Base-by-base conservation (phyloP, 2,329 filamentous ascomycete genomes). In the Neofusicoccum sp. region DNA sequence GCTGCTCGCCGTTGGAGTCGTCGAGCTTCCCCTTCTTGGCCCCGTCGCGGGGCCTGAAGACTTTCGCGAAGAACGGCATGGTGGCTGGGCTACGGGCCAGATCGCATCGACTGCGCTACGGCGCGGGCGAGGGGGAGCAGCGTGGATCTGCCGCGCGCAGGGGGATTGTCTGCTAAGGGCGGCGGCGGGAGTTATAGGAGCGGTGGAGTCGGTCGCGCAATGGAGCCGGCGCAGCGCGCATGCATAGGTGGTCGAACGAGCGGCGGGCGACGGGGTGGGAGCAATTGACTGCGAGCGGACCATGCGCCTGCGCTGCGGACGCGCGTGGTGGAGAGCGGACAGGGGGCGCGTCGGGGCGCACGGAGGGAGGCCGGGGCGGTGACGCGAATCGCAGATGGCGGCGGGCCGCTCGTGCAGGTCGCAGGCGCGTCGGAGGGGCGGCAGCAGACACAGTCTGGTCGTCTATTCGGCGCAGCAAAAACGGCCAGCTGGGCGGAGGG, bases 21-120 rank as follows among this genome's bases (percentile, higher is more conserved):
- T 61, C 40, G 33, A 65, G 60, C 45, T 69, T 64, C 30, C 63
- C 62, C 78, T 92, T 93, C 77, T 89, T 90, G 62, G 79, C 77
- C 74, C 85, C 87, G 78, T 95, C 90, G 78, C 88, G 92, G 79
- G 84, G 84, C 82, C 91, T 91, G 76, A 93, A 84, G 62, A 83
- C 80, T 63, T 79, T 81, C 62, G 82, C 83, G 70, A 86, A 84
- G 70, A 86, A 84, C 60, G 83, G 78, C 82, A 85, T 85, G 49
- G 53, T 59, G 63, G 38, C 44, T 38, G 24, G 41, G 34, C 57
- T 28, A 58, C 41, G 33, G 33, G 54, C 31, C 26, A 20, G 43
- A 26, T 45, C 54, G 54, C 54, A 58, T 58, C 54, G 54, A 47
- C 54, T 56, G 51, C 51, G 51, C 51, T 56, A 56, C 43, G 54